Conservation (phyloP, 2,329 filamentous ascomycete species). For the Pseudocercospora fijiensis region DNA sequence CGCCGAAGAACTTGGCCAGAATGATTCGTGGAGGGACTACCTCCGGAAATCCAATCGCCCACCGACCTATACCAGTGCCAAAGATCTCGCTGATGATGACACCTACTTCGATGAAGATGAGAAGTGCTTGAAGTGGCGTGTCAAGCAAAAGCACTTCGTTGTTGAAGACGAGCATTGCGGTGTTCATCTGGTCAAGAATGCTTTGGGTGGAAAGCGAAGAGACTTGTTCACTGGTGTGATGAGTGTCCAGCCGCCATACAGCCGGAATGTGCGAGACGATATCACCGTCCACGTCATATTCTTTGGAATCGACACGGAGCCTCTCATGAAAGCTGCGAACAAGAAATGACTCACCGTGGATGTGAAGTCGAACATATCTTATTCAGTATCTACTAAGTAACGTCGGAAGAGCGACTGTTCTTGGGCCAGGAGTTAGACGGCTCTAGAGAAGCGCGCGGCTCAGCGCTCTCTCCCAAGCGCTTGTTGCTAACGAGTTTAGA, state of each 20-base stretch:
- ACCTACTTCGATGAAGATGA: conserved; percentile 40
- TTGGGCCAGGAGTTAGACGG: neutral
- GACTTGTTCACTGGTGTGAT: conserved; percentile 44
- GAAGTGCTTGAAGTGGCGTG: conserved; percentile 43
- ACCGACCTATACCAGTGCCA: conserved; percentile 18
- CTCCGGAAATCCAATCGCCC: conserved; percentile 1
- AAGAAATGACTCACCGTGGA: conserved; percentile 7
- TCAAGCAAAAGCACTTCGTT: conserved; percentile 47
- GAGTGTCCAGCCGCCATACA: conserved; percentile 37
- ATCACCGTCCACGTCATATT: conserved; percentile 55
- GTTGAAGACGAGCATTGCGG: conserved; percentile 54
- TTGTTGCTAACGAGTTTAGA: neutral
- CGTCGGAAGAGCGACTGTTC: neutral
- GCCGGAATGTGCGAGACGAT: conserved; percentile 50
- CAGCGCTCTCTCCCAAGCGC: neutral
- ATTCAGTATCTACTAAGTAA: neutral
- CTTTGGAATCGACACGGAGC: conserved; percentile 43
- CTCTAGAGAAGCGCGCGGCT: neutral
- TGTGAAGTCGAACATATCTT: conserved; percentile 2
- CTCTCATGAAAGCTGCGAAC: conserved; percentile 2
- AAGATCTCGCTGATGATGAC: conserved; percentile 35
- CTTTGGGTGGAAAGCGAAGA: conserved; percentile 51
- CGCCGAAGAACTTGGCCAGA: conserved; percentile 7
- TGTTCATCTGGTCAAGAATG: conserved; percentile 54
- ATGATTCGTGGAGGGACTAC: conserved; percentile 12